Conservation (phyloP, 805 yeast genomes). For the Torulaspora microellipsoides region DNA sequence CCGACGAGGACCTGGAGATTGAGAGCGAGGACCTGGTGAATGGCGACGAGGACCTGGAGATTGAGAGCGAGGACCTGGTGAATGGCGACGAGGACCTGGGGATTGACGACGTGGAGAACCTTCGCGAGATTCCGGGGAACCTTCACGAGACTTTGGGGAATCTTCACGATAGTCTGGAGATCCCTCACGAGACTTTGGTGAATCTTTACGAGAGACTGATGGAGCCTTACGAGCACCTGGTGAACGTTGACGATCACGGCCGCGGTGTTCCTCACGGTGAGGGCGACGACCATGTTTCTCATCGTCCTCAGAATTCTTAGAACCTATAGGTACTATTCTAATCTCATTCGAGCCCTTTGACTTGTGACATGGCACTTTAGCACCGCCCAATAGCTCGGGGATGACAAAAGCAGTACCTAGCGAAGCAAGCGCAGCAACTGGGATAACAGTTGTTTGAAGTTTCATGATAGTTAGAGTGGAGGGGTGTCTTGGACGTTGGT, state of each 20-base stretch:
- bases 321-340: no score
- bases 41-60: background rate
- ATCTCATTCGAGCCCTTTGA: background rate
- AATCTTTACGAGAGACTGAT: no score
- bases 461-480: conserved; percentile 13
- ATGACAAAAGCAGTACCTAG: conserved; percentile 54
- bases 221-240: no score
- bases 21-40: background rate
- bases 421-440: conserved; percentile 37
- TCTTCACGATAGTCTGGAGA: no score
- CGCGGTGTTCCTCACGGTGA: background rate
- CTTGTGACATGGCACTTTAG: conserved; percentile 7
- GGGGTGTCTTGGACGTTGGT: no score
- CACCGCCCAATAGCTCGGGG: conserved; percentile 44
- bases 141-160: no score
- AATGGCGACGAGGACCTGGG: background rate
- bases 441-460: conserved; percentile 24
- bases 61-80: background rate
- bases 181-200: no score
- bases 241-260: background rate
- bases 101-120: background rate
- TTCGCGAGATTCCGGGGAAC: background rate
- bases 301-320: background rate
- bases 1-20: background rate
- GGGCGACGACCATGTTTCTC: background rate